Evolutionary conservation across 2,329 filamentous ascomycete genomes (phyloP), one percentile per base, ranked within the genome.

Genomic region (Penicillium verrucosum): DNA sequence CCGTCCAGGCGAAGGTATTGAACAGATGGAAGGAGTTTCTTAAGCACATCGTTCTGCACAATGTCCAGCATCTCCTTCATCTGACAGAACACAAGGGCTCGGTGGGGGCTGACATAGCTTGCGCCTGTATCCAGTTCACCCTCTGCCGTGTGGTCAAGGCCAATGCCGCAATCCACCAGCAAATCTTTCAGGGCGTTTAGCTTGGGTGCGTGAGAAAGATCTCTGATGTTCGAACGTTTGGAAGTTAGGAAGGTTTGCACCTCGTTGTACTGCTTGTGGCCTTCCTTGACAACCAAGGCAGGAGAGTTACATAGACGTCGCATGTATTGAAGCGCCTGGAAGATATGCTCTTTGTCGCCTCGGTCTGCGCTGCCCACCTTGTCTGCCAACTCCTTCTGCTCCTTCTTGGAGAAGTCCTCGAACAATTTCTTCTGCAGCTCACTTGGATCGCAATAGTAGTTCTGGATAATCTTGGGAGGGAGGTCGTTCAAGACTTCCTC

Each of bases 21-120:
- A 6, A 97, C 92, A 0, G 88, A 89, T 1, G 94, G 94, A n/a
- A 99, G 82, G 76, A 97, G 82, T 68, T 89, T 89, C 73, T 90
- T 91, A 38, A 99, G 78, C 1, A 99, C 94, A 56, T 93, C 92
- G 67, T 89, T 91, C 71, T 97, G 92, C 2, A 99, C 95, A 85
- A 99, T 97, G 74, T 99, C 94, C 25, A 99, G 82, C 95, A 99
- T 99, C 74, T 99, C 94, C 77, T 99, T 99, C 91, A 99, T 97
- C 73, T 99, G 94, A 69, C 94, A 99, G 81, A 99, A 99, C 64
- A 99, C 89, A 29, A 99, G 84, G 0, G 94, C 95, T 43, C 94
- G 90, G 72, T 99, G 94, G 30, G 93, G 94, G 60, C 94, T 96
- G 72, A 99, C 95, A 40, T 92, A 95, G 73, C 90, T 85, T 48